These are phyloP conservation scores for Caulochytrium protostelioides DNA, from an alignment of 371 early-diverging fungal species.

Conservation along the genomic window DNA sequence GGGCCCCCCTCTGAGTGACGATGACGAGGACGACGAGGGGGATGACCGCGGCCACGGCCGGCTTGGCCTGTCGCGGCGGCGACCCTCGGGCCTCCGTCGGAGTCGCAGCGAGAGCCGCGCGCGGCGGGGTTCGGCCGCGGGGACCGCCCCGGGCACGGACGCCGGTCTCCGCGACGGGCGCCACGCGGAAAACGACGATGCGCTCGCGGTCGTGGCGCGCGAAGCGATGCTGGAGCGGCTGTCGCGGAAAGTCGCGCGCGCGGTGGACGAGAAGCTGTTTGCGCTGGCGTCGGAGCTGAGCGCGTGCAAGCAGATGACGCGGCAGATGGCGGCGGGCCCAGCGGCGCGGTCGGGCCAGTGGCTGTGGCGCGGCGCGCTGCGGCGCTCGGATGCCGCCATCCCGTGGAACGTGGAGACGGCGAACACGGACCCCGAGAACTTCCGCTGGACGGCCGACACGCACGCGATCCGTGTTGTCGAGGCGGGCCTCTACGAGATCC, in stretches of 20 bases:
- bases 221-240: background rate
- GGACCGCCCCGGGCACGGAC: too few species aligned
- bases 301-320: constrained; percentile 10
- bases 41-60: background rate
- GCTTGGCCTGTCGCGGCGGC: background rate
- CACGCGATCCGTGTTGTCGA: constrained; percentile 9
- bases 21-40: background rate
- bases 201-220: background rate
- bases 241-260: constrained; percentile 6
- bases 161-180: background rate
- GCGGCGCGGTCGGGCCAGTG: constrained; percentile 15
- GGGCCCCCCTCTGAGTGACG: background rate
- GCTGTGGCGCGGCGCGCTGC: constrained; percentile 16
- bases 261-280: constrained; percentile 25
- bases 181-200: background rate
- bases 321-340: constrained; percentile 8
- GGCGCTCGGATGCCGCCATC: constrained; percentile 11
- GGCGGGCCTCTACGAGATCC: constrained; percentile 22
- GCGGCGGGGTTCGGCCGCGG: background rate
- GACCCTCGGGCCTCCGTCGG: background rate
- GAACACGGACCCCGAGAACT: constrained; percentile 24
- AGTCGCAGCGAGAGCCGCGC: background rate
- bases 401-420: constrained; percentile 18
- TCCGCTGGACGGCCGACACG: constrained; percentile 11
- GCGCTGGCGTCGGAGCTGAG: constrained; percentile 15